phyloP scores from a whole-genome alignment of 257 asterid genomes.

The Nicotiana sylvestris region DNA sequence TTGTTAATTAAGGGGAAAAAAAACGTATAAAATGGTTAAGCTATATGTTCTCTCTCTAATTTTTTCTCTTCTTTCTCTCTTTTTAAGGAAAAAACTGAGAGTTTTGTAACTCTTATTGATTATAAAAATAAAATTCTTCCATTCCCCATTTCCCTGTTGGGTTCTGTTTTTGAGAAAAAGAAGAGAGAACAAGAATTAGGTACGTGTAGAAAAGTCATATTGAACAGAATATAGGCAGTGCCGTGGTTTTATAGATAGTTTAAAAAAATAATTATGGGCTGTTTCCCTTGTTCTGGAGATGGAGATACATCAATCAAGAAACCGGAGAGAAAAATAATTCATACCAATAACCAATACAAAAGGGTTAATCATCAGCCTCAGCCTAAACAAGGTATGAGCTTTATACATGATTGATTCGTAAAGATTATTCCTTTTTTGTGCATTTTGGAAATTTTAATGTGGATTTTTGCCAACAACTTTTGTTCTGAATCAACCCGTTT shows the following conservation, averaged over 20 bases:
- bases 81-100: not conserved
- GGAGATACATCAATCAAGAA: conserved; percentile 49
- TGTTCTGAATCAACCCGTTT: not conserved
- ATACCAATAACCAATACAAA: not conserved
- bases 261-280: conserved; percentile 45
- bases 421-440: not conserved
- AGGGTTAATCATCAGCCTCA: not conserved
- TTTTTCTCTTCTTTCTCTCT: conserved; percentile 15
- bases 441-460: conserved; percentile 14
- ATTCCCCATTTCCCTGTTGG: not conserved
- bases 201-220: not conserved
- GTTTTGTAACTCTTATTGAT: not conserved
- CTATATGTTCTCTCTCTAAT: not conserved
- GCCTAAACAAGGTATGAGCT: not conserved
- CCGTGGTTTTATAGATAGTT: not conserved
- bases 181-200: conserved; percentile 11
- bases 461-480: not conserved
- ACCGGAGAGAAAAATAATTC: conserved; percentile 26
- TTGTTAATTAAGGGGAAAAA: not conserved
- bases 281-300: conserved; percentile 68
- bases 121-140: not conserved
- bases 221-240: not conserved
- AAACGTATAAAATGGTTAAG: conserved; percentile 3
- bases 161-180: not conserved
- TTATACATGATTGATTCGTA: not conserved